Base-by-base conservation (phyloP, 805 yeast genomes). In the Dipodascus albidus region DNA sequence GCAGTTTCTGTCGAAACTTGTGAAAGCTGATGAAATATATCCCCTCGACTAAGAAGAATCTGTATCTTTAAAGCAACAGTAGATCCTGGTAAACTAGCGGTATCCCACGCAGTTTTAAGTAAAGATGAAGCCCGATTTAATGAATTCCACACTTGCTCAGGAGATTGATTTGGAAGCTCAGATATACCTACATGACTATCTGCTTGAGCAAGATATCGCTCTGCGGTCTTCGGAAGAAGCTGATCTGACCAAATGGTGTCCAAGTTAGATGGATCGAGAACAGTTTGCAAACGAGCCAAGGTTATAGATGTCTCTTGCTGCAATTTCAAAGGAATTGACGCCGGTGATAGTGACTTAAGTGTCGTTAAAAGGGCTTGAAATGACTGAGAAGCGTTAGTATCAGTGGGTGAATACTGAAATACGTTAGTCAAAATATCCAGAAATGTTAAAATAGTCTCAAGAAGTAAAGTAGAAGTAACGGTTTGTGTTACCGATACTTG, bases 1-100 rank as follows among this genome's bases (percentile, higher is more conserved):
- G 61, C 60, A 3, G 62, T 59, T 4, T 54, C 50, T 3, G 53
- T 51, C 8, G 41, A 53, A 33, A 63, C 57, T 17, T 52, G 49
- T 2, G 60, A 22, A 41, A 65, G 59, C 48, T 59, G 47, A 53
- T 58, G 50, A 20, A 63, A 65, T 11, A 59, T 52, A 50, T 63
- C 67, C 11, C 64, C 67, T 1, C 59, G 54, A 17, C 55, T 56
- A 4, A 14, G 3, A 14, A 38, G 44, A 38, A 54, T 54, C 62
- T 62, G 60, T 11, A 59, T 51, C 44, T 54, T 50, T 19, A 54
- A 49, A 24, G 55, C 52, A 31, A 52, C 35, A 6, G 56, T 41
- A 38, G n/a, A 4, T 14, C 3, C 20, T n/a, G 17, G n/a, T 6
- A 4, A 51, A 41, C 47, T 21, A 23, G 49, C 48, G 49, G 50